Evolutionary conservation across 805 yeast genomes (phyloP).

Genomic region (Nakazawaea molendinolei): DNA sequence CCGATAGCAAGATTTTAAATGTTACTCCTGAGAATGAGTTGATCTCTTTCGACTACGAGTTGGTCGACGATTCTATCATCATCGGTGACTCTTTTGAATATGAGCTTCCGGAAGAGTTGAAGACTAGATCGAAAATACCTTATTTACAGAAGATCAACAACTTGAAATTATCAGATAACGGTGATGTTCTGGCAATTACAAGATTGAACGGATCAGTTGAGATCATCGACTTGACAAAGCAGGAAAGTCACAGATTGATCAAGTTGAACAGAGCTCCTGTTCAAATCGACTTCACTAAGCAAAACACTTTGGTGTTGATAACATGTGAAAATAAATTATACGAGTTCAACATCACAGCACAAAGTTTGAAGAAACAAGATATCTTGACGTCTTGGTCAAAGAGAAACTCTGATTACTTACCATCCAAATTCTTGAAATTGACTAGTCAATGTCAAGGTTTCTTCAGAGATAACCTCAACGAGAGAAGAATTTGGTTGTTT

Average conservation of each 20-base stretch:
- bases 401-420: conserved; percentile 66
- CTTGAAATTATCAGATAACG: conserved; percentile 40
- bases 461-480: conserved; percentile 38
- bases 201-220: conserved; percentile 66
- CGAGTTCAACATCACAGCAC: conserved; percentile 48
- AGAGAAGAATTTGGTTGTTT: conserved; percentile 70
- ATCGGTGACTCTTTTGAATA: conserved; percentile 23
- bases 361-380: conserved; percentile 14
- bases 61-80: conserved; percentile 11
- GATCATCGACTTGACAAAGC: conserved; percentile 26
- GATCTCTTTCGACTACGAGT: conserved; percentile 30
- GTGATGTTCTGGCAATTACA: conserved; percentile 45
- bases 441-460: conserved; percentile 72
- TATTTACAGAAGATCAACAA: conserved; percentile 47
- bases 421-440: conserved; percentile 49
- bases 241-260: conserved; percentile 37
- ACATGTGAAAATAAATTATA: conserved; percentile 70
- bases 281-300: conserved; percentile 47
- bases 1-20: conserved; percentile 35
- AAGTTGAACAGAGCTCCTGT: conserved; percentile 56
- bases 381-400: conserved; percentile 74
- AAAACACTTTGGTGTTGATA: conserved; percentile 50
- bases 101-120: conserved; percentile 27
- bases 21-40: conserved; percentile 60
- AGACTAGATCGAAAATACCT: conserved; percentile 27